Base-by-base conservation (phyloP, 495 filamentous ascomycete species). In the Hypoxylon lienhwacheense region DNA sequence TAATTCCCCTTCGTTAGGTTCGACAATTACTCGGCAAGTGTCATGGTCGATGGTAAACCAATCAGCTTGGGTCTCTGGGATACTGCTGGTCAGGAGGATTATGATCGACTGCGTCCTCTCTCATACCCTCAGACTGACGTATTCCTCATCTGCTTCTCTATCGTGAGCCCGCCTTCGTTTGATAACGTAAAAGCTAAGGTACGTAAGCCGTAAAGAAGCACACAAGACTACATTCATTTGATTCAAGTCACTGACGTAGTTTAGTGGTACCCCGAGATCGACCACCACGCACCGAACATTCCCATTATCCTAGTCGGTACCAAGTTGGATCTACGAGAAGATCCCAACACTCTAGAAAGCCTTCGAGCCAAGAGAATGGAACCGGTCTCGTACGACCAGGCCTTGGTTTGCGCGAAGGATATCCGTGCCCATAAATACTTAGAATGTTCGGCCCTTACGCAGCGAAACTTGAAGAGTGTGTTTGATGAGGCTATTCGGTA, bases 81-180 rank as follows among this genome's bases (percentile, higher is more conserved):
- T 85, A 98, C 93, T 63, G 93, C 93, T 61, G 93, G 92, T 66
- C 91, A 97, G 77, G 93, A 98, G 79, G 91, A 96, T 77, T 96
- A 98, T 73, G 93, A 97, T 70, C 83, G 93, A 68, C 83, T 97
- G 63, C 83, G 93, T 62, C 93, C 93, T 54, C 85, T 98, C 39
- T 96, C 90, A 14, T 97, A 98, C 70, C 93, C 93, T 5, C 93
- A 97, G 73, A 98, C 93, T 47, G 91, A 98, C 66, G 93, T 97
- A 26, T 97, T 97, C 73, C 78, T 98, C 35, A 95, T 97, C 65
- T 97, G 93, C 75, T 98, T 98, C 77, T 97, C 91, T 24, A 92
- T 97, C 66, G 91, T 96, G 71, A 95, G 89, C 83, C 92, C 91
- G 32, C 87, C 93, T 16, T 97, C 91, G 20, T 97, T 96, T 66